Percentiles rank a stretch among this genome's conserved stretches.
phyloP scores from a whole-genome alignment of 495 filamentous ascomycete genomes.

The Pyronema omphalodes region DNA sequence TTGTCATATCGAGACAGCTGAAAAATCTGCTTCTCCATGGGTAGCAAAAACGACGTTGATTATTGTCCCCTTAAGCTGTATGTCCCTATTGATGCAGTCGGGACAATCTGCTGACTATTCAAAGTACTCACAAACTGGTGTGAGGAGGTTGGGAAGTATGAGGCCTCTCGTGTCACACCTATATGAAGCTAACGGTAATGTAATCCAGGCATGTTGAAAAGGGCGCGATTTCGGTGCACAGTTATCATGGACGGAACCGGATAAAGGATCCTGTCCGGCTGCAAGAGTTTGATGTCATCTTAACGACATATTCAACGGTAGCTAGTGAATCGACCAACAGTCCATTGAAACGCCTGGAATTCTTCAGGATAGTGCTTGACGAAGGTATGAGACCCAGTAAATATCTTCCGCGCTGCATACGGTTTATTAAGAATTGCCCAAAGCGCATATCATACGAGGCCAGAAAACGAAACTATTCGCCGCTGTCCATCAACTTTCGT shows the following conservation, averaged over 20 bases:
- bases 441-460: slow-evolving; percentile 27
- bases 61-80: slow-evolving; percentile 27
- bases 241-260: slow-evolving; percentile 26
- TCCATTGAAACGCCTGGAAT: slow-evolving; percentile 22
- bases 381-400: slow-evolving; percentile 26
- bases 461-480: slow-evolving; percentile 24
- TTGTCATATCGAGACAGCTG: neutral
- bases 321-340: slow-evolving; percentile 12
- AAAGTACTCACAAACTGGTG: slow-evolving; percentile 23
- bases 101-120: neutral
- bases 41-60: slow-evolving; percentile 29
- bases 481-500: slow-evolving; percentile 44
- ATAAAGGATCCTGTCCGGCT: slow-evolving; percentile 11
- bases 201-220: slow-evolving; percentile 16
- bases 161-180: neutral
- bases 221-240: slow-evolving; percentile 17
- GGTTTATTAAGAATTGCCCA: neutral
- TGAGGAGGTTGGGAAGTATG: slow-evolving; percentile 21
- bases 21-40: neutral
- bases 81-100: neutral
- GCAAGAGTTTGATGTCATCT: slow-evolving; percentile 22
- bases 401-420: neutral
- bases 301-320: slow-evolving; percentile 30
- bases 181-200: neutral
- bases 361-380: slow-evolving; percentile 30